A percentile compares a stretch with the other conserved stretches of the same genome.
phyloP scores from a whole-genome alignment of 2,329 filamentous ascomycete species.

The Xylaria hypoxylon region DNA sequence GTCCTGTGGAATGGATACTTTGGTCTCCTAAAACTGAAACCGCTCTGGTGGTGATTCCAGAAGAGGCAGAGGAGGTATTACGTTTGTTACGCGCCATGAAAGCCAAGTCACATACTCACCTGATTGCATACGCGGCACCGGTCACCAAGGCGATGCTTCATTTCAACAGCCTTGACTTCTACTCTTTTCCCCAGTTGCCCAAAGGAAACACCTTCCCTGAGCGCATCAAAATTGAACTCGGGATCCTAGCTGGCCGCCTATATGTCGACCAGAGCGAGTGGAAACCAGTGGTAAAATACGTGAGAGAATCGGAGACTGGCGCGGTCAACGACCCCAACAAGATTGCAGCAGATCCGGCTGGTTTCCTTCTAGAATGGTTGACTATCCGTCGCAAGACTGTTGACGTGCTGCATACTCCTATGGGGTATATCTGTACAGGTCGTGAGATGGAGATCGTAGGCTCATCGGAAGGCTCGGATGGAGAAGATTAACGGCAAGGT shows the following conservation, averaged over 20 bases:
- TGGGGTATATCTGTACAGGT: conserved; percentile 67
- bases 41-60: conserved; percentile 69
- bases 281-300: conserved; percentile 16
- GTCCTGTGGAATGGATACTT: conserved; percentile 71
- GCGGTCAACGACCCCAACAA: conserved; percentile 5
- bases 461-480: background rate
- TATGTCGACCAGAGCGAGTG: conserved; percentile 67
- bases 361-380: conserved; percentile 69
- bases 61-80: conserved; percentile 70
- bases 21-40: conserved; percentile 61
- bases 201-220: conserved; percentile 55
- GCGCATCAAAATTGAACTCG: conserved; percentile 69
- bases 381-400: conserved; percentile 64
- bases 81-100: conserved; percentile 52
- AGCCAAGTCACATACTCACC: conserved; percentile 51
- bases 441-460: conserved; percentile 13
- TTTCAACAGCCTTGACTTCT: conserved; percentile 67
- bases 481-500: background rate
- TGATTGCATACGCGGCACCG: conserved; percentile 70
- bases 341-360: conserved; percentile 50
- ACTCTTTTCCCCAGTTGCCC: conserved; percentile 62
- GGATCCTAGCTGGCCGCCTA: conserved; percentile 69
- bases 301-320: conserved; percentile 2
- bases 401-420: conserved; percentile 69
- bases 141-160: conserved; percentile 69